Base-by-base conservation (phyloP, 176 grass and related monocot species). In the Zoysia pacifica region DNA sequence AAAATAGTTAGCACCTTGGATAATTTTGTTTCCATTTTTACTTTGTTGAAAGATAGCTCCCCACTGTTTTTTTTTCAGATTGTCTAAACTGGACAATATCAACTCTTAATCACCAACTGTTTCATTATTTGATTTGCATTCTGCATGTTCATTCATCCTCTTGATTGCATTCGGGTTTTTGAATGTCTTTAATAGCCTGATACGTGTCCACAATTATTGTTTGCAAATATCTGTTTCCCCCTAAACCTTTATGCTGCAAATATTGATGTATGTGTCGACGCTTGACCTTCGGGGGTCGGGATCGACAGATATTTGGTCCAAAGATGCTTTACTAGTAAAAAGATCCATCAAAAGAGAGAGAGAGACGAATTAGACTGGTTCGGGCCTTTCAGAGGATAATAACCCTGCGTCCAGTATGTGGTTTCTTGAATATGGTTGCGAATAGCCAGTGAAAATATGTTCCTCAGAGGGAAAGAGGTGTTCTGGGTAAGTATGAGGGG, bases 161-260 rank as follows among this genome's bases (percentile, higher is more conserved):
- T 28, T 79, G 50, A 35, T 62, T 13, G 16, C 62, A 62, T 65
- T 78, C 40, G 61, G 35, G 4, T 39, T 77, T 50, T 48, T 28
- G 2, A n/a, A 40, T 42, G 47, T 48, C 7, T 39, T 50, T 77
- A 20, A 18, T 77, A 50, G 75, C 14, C 12, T 14, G 37, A 16
- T 79, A 61, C 61, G 20, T 74, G 36, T 50, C 39, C 43, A 70
- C 81, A 59, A 11, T 36, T 47, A 53, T 64, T 65, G 16, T 61
- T 77, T 48, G 2, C 73, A 73, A 4, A 15, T 36, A 73, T 75
- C 3, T 42, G 38, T 50, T 53, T 84, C 67, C 49, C 67, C n/a
- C 62, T 62, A 49, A 75, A 83, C 72, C 15, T 74, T 74, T 50
- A 62, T 39, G 10, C 18, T 62, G 39, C 28, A 19, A 20, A 49